Conservation (phyloP, 495 filamentous ascomycete genomes). For the Achaetomiella virescens region DNA sequence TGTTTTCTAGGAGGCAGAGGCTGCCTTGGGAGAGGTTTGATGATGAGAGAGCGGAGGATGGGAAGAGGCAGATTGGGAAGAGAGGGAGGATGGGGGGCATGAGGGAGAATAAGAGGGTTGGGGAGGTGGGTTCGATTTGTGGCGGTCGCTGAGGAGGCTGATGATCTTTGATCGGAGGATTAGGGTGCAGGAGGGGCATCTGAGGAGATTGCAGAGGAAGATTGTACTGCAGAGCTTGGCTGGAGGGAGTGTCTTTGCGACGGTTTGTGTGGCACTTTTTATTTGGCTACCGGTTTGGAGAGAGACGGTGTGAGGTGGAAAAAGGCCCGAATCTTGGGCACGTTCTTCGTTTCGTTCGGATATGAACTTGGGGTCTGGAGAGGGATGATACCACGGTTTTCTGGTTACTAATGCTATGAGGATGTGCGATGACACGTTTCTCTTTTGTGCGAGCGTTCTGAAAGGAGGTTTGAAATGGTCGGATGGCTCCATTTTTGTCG, state of each 20-base stretch:
- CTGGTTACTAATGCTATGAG: too few species aligned
- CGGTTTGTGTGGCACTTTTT: slow-evolving; percentile 29
- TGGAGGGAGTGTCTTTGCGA: slow-evolving; percentile 33
- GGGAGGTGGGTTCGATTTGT: slow-evolving; percentile 12
- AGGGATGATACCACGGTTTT: neutral
- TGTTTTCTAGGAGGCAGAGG: slow-evolving; percentile 35
- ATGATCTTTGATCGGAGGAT: slow-evolving; percentile 42
- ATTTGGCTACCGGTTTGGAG: slow-evolving; percentile 37
- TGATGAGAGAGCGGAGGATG: slow-evolving; percentile 16
- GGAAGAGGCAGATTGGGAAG: slow-evolving; percentile 4
- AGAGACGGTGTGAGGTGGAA: slow-evolving; percentile 21
- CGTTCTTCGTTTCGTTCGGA: neutral
- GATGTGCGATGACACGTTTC: too few species aligned
- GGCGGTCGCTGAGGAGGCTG: slow-evolving; percentile 24
- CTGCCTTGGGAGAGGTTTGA: slow-evolving; percentile 40
- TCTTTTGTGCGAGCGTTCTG: too few species aligned
- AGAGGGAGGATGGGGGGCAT: slow-evolving; percentile 3
- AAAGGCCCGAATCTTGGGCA: neutral
- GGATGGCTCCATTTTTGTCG: too few species aligned
- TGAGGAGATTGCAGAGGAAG: slow-evolving; percentile 34
- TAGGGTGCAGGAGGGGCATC: slow-evolving; percentile 35
- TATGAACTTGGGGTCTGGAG: neutral
- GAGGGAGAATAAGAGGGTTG: slow-evolving; percentile 8
- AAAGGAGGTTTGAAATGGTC: too few species aligned
- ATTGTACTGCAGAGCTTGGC: slow-evolving; percentile 38